Conservation (phyloP, 352 stramenopile genomes). For the Phytopythium litorale region DNA sequence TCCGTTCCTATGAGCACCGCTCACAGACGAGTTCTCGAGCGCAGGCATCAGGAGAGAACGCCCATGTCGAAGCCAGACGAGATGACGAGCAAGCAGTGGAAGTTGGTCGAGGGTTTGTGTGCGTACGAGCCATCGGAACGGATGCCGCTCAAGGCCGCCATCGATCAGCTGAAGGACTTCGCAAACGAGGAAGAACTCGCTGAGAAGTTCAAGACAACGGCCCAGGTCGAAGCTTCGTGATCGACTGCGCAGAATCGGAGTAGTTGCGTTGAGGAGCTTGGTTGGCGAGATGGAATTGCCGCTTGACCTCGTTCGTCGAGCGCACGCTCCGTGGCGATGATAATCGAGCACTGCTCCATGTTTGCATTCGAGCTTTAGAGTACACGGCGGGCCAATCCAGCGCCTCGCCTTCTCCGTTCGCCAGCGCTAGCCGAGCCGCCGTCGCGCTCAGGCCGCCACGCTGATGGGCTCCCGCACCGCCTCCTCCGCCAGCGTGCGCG, state of each 20-base stretch:
- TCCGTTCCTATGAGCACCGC: slow-evolving; percentile 1
- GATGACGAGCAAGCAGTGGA: slow-evolving; percentile 3
- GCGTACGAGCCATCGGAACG: slow-evolving; percentile 2
- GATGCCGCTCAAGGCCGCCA: slow-evolving; percentile 4
- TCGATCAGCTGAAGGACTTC: neutral
- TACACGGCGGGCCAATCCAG: neutral
- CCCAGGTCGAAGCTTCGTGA: no score
- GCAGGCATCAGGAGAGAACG: neutral
- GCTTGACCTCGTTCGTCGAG: no score
- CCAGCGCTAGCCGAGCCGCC: neutral
- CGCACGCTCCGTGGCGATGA: no score
- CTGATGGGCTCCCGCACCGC: slow-evolving; percentile 2
- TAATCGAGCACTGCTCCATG: neutral
- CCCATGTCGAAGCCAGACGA: neutral
- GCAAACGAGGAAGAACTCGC: neutral
- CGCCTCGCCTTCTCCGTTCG: neutral
- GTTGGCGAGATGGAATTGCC: no score
- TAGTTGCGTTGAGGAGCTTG: no score
- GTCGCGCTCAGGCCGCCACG: neutral
- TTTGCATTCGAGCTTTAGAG: neutral
- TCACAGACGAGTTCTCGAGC: neutral
- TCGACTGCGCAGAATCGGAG: no score
- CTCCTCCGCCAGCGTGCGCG: neutral
- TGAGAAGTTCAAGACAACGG: neutral
- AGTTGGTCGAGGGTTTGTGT: slow-evolving; percentile 1